A percentile compares a stretch with the other conserved stretches of the same genome.
These are phyloP conservation scores for Medakamo hakoo DNA, from an alignment of 139 green algal genomes.

Conservation along the genomic window DNA sequence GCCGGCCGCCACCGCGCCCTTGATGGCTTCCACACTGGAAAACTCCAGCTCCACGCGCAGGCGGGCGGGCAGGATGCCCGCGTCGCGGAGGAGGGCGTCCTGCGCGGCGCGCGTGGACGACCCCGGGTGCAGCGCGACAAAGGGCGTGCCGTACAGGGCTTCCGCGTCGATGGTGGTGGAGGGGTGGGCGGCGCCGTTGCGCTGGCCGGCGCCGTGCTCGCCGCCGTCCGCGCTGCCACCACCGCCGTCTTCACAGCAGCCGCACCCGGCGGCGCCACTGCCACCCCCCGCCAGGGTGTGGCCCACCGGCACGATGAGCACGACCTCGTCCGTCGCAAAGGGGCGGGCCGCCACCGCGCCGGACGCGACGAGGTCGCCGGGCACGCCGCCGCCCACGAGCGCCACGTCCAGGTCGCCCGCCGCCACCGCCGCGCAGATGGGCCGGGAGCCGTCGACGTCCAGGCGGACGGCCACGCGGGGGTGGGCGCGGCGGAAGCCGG, in stretches of 20 bases:
- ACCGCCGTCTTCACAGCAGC: too few species aligned
- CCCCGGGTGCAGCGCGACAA: constrained; percentile 17
- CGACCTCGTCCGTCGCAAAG: constrained; percentile 24
- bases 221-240: too few species aligned
- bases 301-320: constrained; percentile 14
- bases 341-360: constrained; percentile 2
- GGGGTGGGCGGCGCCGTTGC: too few species aligned
- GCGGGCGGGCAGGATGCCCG: constrained; percentile 8
- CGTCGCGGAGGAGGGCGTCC: constrained; percentile 9
- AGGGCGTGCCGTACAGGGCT: constrained; percentile 16
- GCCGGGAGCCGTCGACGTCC: constrained; percentile 13
- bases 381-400: constrained; percentile 28
- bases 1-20: constrained; percentile 20
- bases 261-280: too few species aligned
- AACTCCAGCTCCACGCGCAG: constrained; percentile 18
- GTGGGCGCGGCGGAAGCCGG: constrained; percentile 8
- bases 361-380: constrained; percentile 8
- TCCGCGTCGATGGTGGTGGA: constrained; percentile 12
- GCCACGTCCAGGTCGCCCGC: constrained; percentile 18
- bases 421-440: constrained; percentile 14
- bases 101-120: constrained; percentile 9
- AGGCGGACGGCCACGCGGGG: constrained; percentile 4
- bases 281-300: constrained; percentile 20
- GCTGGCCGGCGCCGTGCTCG: background rate
- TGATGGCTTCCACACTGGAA: constrained; percentile 31